Conservation (phyloP, 2,329 filamentous ascomycete species). For the Ophiosphaerella herpotricha region DNA sequence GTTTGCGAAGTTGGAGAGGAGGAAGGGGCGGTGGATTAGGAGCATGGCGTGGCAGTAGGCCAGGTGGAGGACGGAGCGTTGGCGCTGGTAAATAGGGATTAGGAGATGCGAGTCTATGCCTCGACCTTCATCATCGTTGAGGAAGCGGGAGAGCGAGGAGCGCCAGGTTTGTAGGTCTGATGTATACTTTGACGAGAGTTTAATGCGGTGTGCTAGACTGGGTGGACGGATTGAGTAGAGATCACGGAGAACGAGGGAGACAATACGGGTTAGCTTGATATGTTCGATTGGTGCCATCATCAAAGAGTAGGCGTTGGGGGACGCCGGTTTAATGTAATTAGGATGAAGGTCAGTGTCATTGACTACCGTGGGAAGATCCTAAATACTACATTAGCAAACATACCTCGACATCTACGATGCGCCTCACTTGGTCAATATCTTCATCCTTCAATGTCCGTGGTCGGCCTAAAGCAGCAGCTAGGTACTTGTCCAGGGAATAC, state of each 20-base stretch:
- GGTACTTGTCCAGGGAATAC: slow-evolving; percentile 66
- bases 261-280: slow-evolving; percentile 51
- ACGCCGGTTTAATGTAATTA: slow-evolving; percentile 32
- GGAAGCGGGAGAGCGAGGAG: slow-evolving; percentile 50
- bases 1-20: slow-evolving; percentile 51
- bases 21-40: slow-evolving; percentile 60
- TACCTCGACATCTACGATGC: not conserved
- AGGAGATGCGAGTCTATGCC: slow-evolving; percentile 50
- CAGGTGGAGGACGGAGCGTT: slow-evolving; percentile 59
- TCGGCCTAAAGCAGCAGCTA: slow-evolving; percentile 66
- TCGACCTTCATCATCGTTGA: slow-evolving; percentile 38
- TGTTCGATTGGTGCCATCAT: slow-evolving; percentile 55
- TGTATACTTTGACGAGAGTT: slow-evolving; percentile 50
- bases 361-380: slow-evolving; percentile 44
- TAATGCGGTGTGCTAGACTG: slow-evolving; percentile 35
- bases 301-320: slow-evolving; percentile 40
- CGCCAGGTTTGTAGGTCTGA: slow-evolving; percentile 53
- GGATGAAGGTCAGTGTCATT: slow-evolving; percentile 40
- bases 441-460: slow-evolving; percentile 66
- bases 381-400: slow-evolving; percentile 4
- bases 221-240: slow-evolving; percentile 50
- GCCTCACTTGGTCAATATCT: slow-evolving; percentile 64
- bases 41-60: slow-evolving; percentile 62
- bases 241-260: slow-evolving; percentile 51
- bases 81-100: slow-evolving; percentile 57